Conservation (phyloP, 2,329 filamentous ascomycete genomes). For the Arthrobotrys sphaeroides region DNA sequence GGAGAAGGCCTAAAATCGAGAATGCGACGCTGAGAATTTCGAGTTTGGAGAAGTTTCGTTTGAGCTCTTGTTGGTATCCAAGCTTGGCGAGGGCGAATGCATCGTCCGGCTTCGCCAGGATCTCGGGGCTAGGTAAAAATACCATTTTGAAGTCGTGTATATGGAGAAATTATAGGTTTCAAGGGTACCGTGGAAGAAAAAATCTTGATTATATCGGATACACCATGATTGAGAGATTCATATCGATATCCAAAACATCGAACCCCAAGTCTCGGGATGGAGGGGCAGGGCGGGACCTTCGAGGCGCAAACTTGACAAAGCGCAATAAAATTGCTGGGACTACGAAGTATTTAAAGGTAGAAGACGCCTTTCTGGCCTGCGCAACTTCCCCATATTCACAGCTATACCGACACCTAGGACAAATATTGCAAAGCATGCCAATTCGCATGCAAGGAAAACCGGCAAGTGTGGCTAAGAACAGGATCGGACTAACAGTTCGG, state of each 20-base stretch:
- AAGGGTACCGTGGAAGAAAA: neutral
- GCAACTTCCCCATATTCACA: neutral
- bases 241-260: neutral
- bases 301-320: conserved; percentile 4
- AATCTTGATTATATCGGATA: conserved; percentile 12
- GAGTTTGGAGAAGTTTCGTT: conserved; percentile 70
- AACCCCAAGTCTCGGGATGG: neutral
- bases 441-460: neutral
- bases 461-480: conserved; percentile 24
- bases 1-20: conserved; percentile 70
- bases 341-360: conserved; percentile 20
- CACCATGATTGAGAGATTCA: conserved; percentile 9
- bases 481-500: conserved; percentile 29
- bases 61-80: conserved; percentile 67
- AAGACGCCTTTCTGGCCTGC: neutral
- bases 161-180: neutral
- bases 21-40: conserved; percentile 71
- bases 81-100: conserved; percentile 35
- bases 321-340: neutral
- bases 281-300: neutral
- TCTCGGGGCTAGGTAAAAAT: neutral
- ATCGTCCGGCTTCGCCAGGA: conserved; percentile 46
- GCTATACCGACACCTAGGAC: neutral
- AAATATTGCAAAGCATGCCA: conserved; percentile 14
- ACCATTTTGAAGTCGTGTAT: conserved; percentile 24